Base-by-base conservation (phyloP, 129 eudicot species). In the Solidago caesia region DNA sequence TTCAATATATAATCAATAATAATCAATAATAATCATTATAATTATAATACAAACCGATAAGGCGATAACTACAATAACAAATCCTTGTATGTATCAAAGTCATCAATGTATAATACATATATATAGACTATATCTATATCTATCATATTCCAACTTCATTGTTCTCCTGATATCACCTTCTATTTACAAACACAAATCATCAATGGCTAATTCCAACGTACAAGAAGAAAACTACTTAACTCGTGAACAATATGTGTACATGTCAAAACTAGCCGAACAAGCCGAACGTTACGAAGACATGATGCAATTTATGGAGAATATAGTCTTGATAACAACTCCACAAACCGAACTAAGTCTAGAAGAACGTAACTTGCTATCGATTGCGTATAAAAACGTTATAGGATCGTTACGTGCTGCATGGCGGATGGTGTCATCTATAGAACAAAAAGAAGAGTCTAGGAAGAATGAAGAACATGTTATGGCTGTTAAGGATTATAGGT, bases 321-420 rank as follows among this genome's bases (percentile, higher is more conserved):
- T 89, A 7, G 91, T 89, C 45, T 42, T 68, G 67, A 68, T 57
- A 14, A 57, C 89, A 0, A 75, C 91, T 5, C 86, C 84, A 21
- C 66, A 79, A 56, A 74, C 84, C 25, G 88, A 86, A 47, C 86
- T 89, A 66, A 83, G 92, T 59, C 92, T 91, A 65, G 96, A 91
- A 77, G 92, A 90, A 81, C 90, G 95, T 0, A 88, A 88, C 79
- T 87, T 88, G 4, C 85, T 88, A 15, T 85, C 90, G 11, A 90
- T 85, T 42, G 95, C 95, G 3, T 88, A 88, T 79, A 85, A 86
- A 74, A 88, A 88, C 85, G 90, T 88, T 7, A 89, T 89, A 86
- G 97, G 97, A 52, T 91, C 97, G 2, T 90, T 91, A 51, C 87
- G 96, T 0, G 92, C 96, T 27, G 96, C 96, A 6, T 91, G 97